These are phyloP conservation scores for Paecilomyces fulvus DNA, from an alignment of 2,329 filamentous ascomycete species.

Conservation along the genomic window DNA sequence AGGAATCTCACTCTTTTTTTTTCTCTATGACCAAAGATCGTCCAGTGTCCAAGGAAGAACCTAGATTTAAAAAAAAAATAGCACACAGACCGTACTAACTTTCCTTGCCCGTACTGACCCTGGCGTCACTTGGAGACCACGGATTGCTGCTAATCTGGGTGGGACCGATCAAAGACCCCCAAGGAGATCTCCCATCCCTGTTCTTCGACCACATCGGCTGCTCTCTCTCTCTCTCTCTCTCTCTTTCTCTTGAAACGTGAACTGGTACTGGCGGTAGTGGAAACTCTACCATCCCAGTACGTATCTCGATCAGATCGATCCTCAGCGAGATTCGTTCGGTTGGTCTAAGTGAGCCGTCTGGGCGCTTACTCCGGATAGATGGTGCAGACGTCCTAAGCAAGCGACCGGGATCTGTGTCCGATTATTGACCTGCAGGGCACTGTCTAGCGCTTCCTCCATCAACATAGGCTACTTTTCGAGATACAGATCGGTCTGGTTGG, in stretches of 20 bases:
- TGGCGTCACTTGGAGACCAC: neutral
- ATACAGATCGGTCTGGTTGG: neutral
- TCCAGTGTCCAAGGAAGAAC: neutral
- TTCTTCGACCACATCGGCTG: neutral
- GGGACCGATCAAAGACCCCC: neutral
- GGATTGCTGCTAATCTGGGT: neutral
- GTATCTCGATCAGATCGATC: neutral
- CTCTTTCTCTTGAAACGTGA: neutral
- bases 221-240: neutral
- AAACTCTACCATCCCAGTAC: neutral
- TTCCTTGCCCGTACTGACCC: neutral
- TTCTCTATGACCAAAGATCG: neutral
- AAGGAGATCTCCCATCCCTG: conserved; percentile 2
- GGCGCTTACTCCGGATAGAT: neutral
- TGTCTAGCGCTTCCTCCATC: neutral
- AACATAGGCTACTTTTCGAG: neutral
- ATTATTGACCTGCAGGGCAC: neutral
- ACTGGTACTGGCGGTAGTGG: neutral
- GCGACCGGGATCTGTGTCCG: neutral
- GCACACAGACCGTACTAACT: neutral
- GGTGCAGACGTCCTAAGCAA: neutral
- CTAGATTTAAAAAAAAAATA: neutral
- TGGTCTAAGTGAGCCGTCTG: neutral
- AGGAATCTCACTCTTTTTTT: neutral
- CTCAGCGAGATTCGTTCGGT: neutral